A percentile compares a stretch with the other conserved stretches of the same genome.
Conservation (phyloP, 73 alveolate genomes). For the Symbiodinium pilosum region DNA sequence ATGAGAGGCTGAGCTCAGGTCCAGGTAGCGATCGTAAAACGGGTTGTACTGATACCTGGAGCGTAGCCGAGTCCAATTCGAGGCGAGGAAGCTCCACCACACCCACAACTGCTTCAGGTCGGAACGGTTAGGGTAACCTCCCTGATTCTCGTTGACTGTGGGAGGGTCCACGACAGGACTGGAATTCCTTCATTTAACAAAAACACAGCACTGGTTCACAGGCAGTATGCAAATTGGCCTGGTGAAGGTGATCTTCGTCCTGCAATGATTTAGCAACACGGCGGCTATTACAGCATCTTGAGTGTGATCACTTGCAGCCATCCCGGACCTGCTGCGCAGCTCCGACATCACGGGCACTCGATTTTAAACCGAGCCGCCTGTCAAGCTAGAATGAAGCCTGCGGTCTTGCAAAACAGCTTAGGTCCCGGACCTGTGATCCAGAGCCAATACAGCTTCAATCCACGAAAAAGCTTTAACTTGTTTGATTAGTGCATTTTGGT, state of each 20-base stretch:
- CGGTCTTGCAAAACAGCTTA: too few species aligned
- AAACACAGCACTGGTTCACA: too few species aligned
- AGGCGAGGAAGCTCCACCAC: neutral
- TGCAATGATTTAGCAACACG: neutral
- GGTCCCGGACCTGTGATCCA: neutral
- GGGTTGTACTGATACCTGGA: constrained; percentile 64
- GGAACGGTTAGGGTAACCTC: constrained; percentile 55
- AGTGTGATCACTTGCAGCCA: neutral
- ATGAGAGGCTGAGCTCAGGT: neutral
- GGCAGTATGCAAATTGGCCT: neutral
- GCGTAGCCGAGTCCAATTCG: neutral
- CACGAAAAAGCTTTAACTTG: neutral
- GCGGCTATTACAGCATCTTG: neutral
- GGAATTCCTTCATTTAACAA: constrained; percentile 54
- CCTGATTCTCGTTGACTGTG: constrained; percentile 31
- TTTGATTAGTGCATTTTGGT: neutral
- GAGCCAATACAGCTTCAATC: neutral
- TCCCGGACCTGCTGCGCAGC: neutral
- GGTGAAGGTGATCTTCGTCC: constrained; percentile 50
- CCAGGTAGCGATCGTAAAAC: constrained; percentile 73
- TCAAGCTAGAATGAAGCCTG: neutral
- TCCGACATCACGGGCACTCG: constrained; percentile 4
- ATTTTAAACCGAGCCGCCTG: constrained; percentile 9
- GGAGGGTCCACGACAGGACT: constrained; percentile 28
- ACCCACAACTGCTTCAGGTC: too few species aligned